Conservation (phyloP, 345 rosid genomes). For the Salix arbutifolia region DNA sequence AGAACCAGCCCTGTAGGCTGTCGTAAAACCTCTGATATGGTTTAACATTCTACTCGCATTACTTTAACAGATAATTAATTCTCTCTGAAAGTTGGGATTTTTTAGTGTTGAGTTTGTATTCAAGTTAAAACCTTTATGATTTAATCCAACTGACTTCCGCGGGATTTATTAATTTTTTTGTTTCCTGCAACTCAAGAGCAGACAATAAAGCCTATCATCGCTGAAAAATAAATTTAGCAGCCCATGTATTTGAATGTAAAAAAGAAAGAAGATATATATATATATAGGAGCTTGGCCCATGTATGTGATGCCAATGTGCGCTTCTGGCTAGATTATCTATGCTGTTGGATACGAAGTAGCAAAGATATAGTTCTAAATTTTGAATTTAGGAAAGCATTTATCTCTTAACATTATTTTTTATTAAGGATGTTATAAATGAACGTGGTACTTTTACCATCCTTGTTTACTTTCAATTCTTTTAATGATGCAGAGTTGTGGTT, state of each 20-base stretch:
- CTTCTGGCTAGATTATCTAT: neutral
- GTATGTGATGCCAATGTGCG: neutral
- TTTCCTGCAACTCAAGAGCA: neutral
- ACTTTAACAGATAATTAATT: no score
- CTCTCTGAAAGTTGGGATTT: no score
- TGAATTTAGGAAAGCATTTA: neutral
- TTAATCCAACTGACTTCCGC: neutral
- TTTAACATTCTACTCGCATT: no score
- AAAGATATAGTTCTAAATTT: neutral
- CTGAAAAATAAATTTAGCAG: neutral
- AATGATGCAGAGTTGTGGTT: constrained; percentile 83
- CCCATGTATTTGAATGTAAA: no score
- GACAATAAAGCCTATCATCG: neutral
- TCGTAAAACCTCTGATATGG: no score
- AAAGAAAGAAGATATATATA: no score
- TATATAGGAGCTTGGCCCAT: no score
- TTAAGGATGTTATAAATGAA: neutral
- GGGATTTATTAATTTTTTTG: neutral
- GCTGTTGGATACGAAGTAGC: neutral
- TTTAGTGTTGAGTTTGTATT: neutral
- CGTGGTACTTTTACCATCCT: neutral
- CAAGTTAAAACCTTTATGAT: neutral
- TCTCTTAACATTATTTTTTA: neutral
- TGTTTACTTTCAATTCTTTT: constrained; percentile 1
- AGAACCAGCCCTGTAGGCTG: constrained; percentile 3